Evolutionary conservation across 108 stramenopile species (phyloP), one percentile per base, ranked within the genome.

Genomic region (Licmophora abbreviata): DNA sequence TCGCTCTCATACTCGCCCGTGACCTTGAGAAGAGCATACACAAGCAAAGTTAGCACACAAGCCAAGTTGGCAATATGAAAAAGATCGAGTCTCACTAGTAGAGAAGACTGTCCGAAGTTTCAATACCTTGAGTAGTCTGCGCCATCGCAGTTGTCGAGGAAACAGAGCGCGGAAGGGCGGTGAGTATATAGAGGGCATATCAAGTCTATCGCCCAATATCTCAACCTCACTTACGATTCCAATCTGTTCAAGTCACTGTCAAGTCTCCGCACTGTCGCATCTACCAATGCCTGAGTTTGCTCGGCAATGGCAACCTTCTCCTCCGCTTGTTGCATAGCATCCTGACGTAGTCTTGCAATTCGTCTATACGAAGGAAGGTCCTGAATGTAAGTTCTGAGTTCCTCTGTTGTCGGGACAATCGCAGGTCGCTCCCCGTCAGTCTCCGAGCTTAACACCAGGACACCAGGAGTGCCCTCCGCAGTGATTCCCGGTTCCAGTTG

Each of bases 251-350:
- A 58, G 63, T 91, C 88, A 6, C 61, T 21, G 58, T 84, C 81
- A 3, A 91, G 53, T 31, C 80, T 58, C 8, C 68, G 64, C 42
- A 80, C 61, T 1, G 76, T 55, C 42, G 64, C 71, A 58, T 91
- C 83, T 0, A 91, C 50, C 44, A 83, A 36, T 11, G 53, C 48
- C 28, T 56, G 61, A 3, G 75, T 59, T 58, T 91, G 88, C 41
- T 74, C 31, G 0, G 88, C 77, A 3, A 81, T 76, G 6, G 66
- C 45, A 1, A 84, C 63, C 43, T 79, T 83, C 61, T 91, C 84
- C 23, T 66, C 67, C n/a, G 80, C 69, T 1, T 49, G 51, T 60
- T 84, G 82, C 28, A 67, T 44, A 7, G 64, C 47, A 23, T 67
- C 57, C 12, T 61, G 44, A 29, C 75, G 67, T 21, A 75, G 20